phyloP scores from a whole-genome alignment of 192 early-diverging fungal species.

The Backusella circina region DNA sequence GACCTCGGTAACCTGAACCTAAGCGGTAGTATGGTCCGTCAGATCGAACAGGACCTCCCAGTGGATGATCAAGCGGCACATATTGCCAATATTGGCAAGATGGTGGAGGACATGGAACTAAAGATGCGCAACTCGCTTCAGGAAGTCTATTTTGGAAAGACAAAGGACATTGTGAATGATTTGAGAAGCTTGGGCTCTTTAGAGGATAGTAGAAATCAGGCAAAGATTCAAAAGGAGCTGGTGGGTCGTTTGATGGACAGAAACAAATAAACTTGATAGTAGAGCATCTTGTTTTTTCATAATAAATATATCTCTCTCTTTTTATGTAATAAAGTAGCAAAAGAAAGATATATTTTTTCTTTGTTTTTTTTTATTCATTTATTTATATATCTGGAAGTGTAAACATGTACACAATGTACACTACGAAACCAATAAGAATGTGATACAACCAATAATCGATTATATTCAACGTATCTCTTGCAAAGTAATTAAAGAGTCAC shows the following conservation, averaged over 20 bases:
- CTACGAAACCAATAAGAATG: no score
- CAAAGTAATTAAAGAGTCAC: no score
- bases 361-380: no score
- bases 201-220: conserved; percentile 71
- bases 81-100: conserved; percentile 90
- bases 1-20: conserved; percentile 77
- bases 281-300: neutral
- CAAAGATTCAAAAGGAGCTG: conserved; percentile 76
- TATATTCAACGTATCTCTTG: no score
- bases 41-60: conserved; percentile 84
- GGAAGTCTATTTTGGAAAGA: conserved; percentile 98
- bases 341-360: no score
- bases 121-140: conserved; percentile 94
- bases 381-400: no score
- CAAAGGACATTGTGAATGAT: conserved; percentile 95
- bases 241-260: conserved; percentile 63
- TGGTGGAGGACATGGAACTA: conserved; percentile 98
- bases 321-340: no score
- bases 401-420: no score
- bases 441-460: no score
- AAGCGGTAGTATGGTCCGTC: conserved; percentile 90
- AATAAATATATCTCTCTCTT: no score
- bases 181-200: conserved; percentile 77
- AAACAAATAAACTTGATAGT: conserved; percentile 8
- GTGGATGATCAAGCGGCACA: conserved; percentile 75